phyloP scores from a whole-genome alignment of 768 basidiomycete genomes.

The Lactarius hatsudake region DNA sequence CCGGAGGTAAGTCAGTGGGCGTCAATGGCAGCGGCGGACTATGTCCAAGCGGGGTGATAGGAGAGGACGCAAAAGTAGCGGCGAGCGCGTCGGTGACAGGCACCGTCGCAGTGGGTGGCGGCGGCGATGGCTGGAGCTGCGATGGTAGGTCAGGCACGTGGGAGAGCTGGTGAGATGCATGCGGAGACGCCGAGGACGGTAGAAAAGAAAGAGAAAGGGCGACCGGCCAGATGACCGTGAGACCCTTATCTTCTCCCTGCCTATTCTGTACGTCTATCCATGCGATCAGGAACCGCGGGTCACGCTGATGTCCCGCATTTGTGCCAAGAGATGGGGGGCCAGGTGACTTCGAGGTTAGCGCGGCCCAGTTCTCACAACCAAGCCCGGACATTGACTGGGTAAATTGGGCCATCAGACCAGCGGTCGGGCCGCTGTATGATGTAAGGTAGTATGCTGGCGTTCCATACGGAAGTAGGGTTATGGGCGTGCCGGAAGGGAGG shows the following conservation, averaged over 20 bases:
- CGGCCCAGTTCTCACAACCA: slow-evolving; percentile 54
- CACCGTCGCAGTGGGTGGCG: slow-evolving; percentile 35
- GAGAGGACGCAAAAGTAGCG: slow-evolving; percentile 13
- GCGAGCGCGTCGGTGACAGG: slow-evolving; percentile 19
- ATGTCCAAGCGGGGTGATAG: slow-evolving; percentile 15
- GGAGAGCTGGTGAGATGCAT: slow-evolving; percentile 44
- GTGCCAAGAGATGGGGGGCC: slow-evolving; percentile 1
- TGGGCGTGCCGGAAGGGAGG: slow-evolving; percentile 58
- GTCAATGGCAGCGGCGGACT: slow-evolving; percentile 11
- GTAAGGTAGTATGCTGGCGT: slow-evolving; percentile 72
- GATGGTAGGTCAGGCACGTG: slow-evolving; percentile 63
- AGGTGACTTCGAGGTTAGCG: slow-evolving; percentile 18
- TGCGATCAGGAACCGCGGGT: slow-evolving; percentile 54
- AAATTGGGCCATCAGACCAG: slow-evolving; percentile 61
- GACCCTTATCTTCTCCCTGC: slow-evolving; percentile 78
- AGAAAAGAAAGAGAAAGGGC: slow-evolving; percentile 51
- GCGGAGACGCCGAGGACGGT: slow-evolving; percentile 36
- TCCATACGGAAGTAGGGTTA: slow-evolving; percentile 66
- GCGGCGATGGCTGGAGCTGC: slow-evolving; percentile 56
- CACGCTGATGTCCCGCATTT: slow-evolving; percentile 9
- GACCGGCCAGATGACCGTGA: slow-evolving; percentile 70
- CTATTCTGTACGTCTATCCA: slow-evolving; percentile 76
- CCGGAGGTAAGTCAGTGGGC: slow-evolving; percentile 21
- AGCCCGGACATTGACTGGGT: slow-evolving; percentile 58
- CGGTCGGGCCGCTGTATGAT: slow-evolving; percentile 66